Base-by-base conservation (phyloP, 345 rosid species). In the Salix exigua region DNA sequence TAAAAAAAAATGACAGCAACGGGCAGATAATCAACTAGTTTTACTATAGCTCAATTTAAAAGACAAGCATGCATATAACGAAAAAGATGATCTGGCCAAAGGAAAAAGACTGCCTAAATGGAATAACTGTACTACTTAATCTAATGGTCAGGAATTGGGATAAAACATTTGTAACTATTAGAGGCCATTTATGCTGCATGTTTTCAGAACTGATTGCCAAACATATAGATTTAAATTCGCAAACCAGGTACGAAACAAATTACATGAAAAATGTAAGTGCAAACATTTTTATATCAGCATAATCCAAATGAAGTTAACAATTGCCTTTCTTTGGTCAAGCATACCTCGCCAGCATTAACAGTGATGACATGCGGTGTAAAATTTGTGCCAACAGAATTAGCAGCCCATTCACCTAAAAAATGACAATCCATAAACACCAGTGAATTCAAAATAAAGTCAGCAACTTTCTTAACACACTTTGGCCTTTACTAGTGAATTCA, bases 281-380 rank as follows among this genome's bases (percentile, higher is more conserved):
- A 58, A 58, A 58, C 13, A 17, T 31, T 19, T 71, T 25, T 16
- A 4, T 28, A 46, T 50, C 35, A 35, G 44, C 23, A 13, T 21
- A 58, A 55, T 46, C 25, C 13, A 23, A 38, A 38, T 25, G 44
- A 68, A 51, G 33, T 23, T 26, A 5, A 7, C 17, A 25, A 48
- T 30, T 38, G 42, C 21, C 40, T 48, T 19, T 48, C 40, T 63
- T 35, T 28, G 12, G 21, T 17, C 37, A 73, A 42, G 74, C 85
- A 72, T 88, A 92, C 97, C 97, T 92, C 97, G 44, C 97, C 95
- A 7, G 93, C 78, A 75, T 89, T 85, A 84, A 92, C 93, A 64
- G 87, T 87, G 82, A 92, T 89, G 73, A 92, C 81, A 83, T 92
- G 97, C n/a, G 97, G 94, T 0, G 89, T 88, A 76, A 92, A 91